Percentiles rank a stretch among this genome's conserved stretches.
These are phyloP conservation scores for Puccinia horiana DNA, from an alignment of 1,284 basidiomycete species.

Conservation along the genomic window DNA sequence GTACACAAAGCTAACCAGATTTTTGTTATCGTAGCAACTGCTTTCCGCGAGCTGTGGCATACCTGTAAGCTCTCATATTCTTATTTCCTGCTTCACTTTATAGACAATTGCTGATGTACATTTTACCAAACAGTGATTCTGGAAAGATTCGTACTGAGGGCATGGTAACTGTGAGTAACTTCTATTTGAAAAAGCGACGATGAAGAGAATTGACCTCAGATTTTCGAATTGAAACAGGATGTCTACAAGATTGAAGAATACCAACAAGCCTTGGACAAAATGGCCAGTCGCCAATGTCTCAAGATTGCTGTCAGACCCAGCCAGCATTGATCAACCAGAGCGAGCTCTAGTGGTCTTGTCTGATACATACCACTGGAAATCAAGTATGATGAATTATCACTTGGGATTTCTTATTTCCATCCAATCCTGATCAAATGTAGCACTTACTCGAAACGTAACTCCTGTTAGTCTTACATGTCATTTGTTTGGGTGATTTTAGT, in stretches of 20 bases:
- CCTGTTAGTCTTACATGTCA: too few relatives aligned
- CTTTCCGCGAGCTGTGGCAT: slow-evolving; percentile 83
- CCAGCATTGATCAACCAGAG: background rate
- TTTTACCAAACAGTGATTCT: slow-evolving; percentile 62
- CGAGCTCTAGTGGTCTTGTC: background rate
- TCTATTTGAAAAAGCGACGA: background rate
- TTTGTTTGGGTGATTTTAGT: too few relatives aligned
- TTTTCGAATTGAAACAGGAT: background rate
- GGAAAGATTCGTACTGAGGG: slow-evolving; percentile 79
- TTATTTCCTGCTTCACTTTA: background rate
- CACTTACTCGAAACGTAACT: too few relatives aligned
- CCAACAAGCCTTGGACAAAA: slow-evolving; percentile 78
- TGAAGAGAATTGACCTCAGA: background rate
- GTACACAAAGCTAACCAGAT: slow-evolving; percentile 60
- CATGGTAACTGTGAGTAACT: slow-evolving; percentile 64
- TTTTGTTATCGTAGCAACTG: slow-evolving; percentile 64
- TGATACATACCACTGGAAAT: background rate
- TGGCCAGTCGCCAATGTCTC: slow-evolving; percentile 64
- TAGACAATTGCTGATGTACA: background rate
- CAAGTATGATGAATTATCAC: too few relatives aligned
- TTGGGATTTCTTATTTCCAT: too few relatives aligned
- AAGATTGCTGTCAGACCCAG: slow-evolving; percentile 60
- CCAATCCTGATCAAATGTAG: too few relatives aligned
- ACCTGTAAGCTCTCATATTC: slow-evolving; percentile 61
- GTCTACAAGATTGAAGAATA: slow-evolving; percentile 68